Conservation (phyloP, 1,139 yeast species). For the Pichia sp. region DNA sequence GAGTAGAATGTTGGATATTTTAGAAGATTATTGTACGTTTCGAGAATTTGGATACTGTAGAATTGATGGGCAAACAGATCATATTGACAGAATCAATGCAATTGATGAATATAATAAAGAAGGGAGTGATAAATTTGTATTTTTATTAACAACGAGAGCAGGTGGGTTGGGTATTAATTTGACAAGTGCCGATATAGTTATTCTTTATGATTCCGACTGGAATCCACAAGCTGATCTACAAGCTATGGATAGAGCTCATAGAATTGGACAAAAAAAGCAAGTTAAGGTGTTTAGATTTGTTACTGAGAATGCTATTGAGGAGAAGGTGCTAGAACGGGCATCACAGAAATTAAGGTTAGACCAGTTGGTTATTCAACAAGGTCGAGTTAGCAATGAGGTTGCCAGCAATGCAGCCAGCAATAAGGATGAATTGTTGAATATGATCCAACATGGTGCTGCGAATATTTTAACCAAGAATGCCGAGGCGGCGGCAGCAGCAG, state of each 20-base stretch:
- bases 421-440: conserved; percentile 65
- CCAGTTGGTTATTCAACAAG: conserved; percentile 78
- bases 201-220: conserved; percentile 77
- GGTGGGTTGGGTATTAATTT: conserved; percentile 84
- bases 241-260: conserved; percentile 85
- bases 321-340: conserved; percentile 72
- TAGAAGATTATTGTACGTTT: conserved; percentile 71
- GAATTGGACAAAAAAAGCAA: conserved; percentile 81
- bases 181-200: conserved; percentile 69
- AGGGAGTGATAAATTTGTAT: conserved; percentile 60
- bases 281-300: conserved; percentile 71
- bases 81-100: conserved; percentile 65
- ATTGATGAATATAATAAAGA: conserved; percentile 75
- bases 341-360: conserved; percentile 72
- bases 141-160: conserved; percentile 71
- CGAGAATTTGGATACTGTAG: conserved; percentile 65
- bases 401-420: conserved; percentile 33
- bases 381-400: conserved; percentile 32
- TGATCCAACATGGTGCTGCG: conserved; percentile 78
- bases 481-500: not conserved
- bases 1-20: conserved; percentile 72
- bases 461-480: conserved; percentile 46
- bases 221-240: conserved; percentile 84
- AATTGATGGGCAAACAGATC: conserved; percentile 79
- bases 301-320: conserved; percentile 77